phyloP scores from a whole-genome alignment of 2,329 filamentous ascomycete species.

The Podosphaera aphanis region DNA sequence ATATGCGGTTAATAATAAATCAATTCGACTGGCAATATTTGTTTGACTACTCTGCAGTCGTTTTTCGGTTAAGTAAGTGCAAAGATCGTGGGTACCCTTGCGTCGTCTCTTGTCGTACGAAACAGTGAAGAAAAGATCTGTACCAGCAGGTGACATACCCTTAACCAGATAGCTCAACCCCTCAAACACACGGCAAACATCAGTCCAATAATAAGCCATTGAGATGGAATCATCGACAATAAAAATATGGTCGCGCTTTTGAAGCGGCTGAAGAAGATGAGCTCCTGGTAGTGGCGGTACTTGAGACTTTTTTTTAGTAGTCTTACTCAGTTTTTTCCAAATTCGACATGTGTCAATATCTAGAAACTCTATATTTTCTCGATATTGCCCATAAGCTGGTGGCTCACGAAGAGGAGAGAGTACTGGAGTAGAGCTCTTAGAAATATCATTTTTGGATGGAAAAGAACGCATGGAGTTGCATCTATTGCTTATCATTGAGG shows the following conservation, averaged over 20 bases:
- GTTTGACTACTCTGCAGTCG: slow-evolving; percentile 5
- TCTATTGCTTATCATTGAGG: background rate
- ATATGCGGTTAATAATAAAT: slow-evolving; percentile 7
- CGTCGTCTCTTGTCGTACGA: slow-evolving; percentile 9
- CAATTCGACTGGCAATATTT: slow-evolving; percentile 7
- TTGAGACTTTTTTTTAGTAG: slow-evolving; percentile 6
- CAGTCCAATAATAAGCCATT: slow-evolving; percentile 11
- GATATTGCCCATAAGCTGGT: background rate
- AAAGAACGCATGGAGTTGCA: background rate
- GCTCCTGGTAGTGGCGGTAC: slow-evolving; percentile 7
- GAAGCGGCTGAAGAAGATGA: slow-evolving; percentile 6
- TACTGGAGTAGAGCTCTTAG: background rate
- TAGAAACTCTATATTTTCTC: slow-evolving; percentile 4
- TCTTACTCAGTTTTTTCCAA: slow-evolving; percentile 10
- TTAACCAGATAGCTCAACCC: slow-evolving; percentile 13
- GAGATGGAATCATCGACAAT: slow-evolving; percentile 14
- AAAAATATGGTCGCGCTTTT: slow-evolving; percentile 15
- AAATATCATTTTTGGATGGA: background rate
- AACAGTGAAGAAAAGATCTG: slow-evolving; percentile 12
- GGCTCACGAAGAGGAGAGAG: background rate
- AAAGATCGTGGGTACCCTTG: slow-evolving; percentile 8
- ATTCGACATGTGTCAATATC: slow-evolving; percentile 9
- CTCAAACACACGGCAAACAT: slow-evolving; percentile 11
- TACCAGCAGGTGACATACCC: slow-evolving; percentile 10
- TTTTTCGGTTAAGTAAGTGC: slow-evolving; percentile 3